Evolutionary conservation across 148 eudicot genomes (phyloP).

Genomic region (Dysphania ambrosioides): DNA sequence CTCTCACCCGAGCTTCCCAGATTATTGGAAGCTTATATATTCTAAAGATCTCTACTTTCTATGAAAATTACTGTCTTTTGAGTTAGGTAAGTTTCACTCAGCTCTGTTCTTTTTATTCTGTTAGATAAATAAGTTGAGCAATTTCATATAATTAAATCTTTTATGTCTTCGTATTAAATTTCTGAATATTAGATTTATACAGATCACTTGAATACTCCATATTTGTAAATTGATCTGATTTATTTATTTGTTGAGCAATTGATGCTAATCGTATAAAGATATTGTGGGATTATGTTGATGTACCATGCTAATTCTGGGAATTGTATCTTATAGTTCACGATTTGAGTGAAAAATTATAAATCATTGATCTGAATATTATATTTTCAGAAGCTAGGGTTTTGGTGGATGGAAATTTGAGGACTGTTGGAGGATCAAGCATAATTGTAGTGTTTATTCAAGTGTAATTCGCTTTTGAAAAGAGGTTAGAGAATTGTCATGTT

Average conservation of each 20-base stretch:
- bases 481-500: not conserved
- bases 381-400: slow-evolving; percentile 7
- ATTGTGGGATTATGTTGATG: not conserved
- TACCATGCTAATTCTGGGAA: not conserved
- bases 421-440: not conserved
- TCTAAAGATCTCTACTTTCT: not conserved
- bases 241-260: not conserved
- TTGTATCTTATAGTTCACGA: not conserved
- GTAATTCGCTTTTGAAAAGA: not conserved
- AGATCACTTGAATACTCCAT: not conserved
- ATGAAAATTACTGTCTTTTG: not conserved
- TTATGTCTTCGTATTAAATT: not conserved
- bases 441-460: not conserved
- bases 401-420: not conserved
- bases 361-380: not conserved
- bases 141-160: not conserved
- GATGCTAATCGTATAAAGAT: not conserved
- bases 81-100: not conserved
- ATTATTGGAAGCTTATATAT: not conserved
- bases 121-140: not conserved
- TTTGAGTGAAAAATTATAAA: no score
- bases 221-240: not conserved
- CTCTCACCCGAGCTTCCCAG: not conserved
- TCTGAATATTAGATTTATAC: no score
- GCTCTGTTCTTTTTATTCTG: not conserved